A percentile compares a stretch with the other conserved stretches of the same genome.
phyloP scores from a whole-genome alignment of 2,329 filamentous ascomycete genomes.

The Botrytis elliptica region DNA sequence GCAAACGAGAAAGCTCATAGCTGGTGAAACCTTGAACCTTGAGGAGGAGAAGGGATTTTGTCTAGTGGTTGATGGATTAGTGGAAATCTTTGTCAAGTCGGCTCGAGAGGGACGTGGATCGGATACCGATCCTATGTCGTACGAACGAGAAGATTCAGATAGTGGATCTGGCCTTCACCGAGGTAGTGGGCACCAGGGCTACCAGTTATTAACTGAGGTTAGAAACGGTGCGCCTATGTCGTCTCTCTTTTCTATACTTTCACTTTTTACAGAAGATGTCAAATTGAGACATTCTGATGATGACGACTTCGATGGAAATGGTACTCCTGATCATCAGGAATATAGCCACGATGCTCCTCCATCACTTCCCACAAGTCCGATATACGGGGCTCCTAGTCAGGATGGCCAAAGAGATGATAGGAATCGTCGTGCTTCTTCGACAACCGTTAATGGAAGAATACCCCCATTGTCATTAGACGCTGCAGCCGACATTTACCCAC shows the following conservation, averaged over 20 bases:
- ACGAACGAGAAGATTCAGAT: conserved; percentile 51
- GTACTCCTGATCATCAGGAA: conserved; percentile 7
- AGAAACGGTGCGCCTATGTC: conserved; percentile 99
- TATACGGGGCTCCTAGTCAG: conserved; percentile 35
- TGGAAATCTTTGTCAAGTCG: conserved; percentile 98
- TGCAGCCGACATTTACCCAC: conserved; percentile 32
- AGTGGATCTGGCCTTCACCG: conserved; percentile 66
- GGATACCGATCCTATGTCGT: conserved; percentile 43
- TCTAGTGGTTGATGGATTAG: conserved; percentile 90
- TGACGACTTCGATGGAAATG: conserved; percentile 39
- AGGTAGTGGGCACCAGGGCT: conserved; percentile 71
- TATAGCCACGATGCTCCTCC: conserved; percentile 37
- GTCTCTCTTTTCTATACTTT: conserved; percentile 94
- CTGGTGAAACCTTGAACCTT: conserved; percentile 88
- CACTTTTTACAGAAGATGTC: conserved; percentile 93
- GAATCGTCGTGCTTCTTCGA: conserved; percentile 33
- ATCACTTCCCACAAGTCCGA: conserved; percentile 38
- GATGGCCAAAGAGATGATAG: conserved; percentile 56
- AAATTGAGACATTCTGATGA: conserved; percentile 73
- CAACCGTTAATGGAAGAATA: conserved; percentile 48
- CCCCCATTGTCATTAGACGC: conserved; percentile 72
- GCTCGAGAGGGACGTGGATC: conserved; percentile 53
- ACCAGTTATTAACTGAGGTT: conserved; percentile 93
- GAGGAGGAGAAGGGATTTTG: conserved; percentile 99
- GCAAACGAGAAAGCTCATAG: conserved; percentile 95